Conservation (phyloP, 2,329 filamentous ascomycete genomes). For the Aurifilum marmelostoma region DNA sequence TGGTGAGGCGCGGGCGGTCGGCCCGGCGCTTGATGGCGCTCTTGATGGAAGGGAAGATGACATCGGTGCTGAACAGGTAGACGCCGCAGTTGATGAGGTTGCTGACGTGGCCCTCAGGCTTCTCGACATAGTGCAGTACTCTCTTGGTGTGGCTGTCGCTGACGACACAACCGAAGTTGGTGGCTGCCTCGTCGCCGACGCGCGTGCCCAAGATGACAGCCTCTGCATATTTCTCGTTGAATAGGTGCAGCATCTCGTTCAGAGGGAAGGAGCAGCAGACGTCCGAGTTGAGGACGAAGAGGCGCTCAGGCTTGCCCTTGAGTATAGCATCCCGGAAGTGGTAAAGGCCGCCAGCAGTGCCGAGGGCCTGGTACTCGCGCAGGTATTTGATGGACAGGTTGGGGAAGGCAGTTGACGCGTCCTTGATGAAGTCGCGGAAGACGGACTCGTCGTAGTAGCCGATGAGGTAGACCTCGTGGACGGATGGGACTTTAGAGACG, state of each 20-base stretch:
- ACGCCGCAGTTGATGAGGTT: conserved; percentile 99
- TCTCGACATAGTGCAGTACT: conserved; percentile 98
- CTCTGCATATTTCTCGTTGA: conserved; percentile 93
- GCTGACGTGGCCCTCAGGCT: conserved; percentile 95
- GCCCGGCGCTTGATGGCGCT: conserved; percentile 94
- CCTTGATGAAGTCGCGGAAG: conserved; percentile 98
- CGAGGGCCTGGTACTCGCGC: conserved; percentile 94
- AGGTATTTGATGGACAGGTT: conserved; percentile 92
- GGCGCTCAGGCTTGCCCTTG: conserved; percentile 90
- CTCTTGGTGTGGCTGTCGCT: conserved; percentile 91
- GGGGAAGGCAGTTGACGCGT: conserved; percentile 81
- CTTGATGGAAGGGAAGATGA: conserved; percentile 94
- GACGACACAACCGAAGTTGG: conserved; percentile 97
- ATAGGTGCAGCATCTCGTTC: conserved; percentile 91
- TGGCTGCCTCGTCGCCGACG: conserved; percentile 86
- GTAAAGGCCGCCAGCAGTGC: conserved; percentile 95
- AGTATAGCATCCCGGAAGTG: conserved; percentile 99
- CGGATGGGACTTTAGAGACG: conserved; percentile 83
- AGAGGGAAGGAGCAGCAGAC: conserved; percentile 99
- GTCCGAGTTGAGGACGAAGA: conserved; percentile 97
- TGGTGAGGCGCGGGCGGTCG: conserved; percentile 85
- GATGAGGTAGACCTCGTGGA: conserved; percentile 96
- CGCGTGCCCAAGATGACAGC: conserved; percentile 94
- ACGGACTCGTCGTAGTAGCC: conserved; percentile 98
- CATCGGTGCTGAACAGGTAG: conserved; percentile 94